A percentile compares a stretch with the other conserved stretches of the same genome.
Conservation (phyloP, 371 early-diverging fungal genomes). For the Rhizopus delemar region DNA sequence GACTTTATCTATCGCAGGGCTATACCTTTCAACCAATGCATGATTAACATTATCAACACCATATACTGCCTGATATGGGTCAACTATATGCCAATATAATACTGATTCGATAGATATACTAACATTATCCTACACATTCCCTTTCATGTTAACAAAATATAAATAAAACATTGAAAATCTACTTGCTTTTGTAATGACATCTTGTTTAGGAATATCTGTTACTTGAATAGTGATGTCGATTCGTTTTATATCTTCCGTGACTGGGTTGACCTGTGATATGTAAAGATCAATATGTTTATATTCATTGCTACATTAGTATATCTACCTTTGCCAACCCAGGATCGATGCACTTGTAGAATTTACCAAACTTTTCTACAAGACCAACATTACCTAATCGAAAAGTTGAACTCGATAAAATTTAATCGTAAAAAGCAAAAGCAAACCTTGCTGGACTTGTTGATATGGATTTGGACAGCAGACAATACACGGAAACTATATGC, state of each 20-base stretch:
- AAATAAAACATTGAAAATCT: too few species aligned
- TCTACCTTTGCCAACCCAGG: constrained; percentile 75
- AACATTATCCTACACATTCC: constrained; percentile 70
- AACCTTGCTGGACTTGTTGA: constrained; percentile 64
- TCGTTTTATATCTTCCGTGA: constrained; percentile 65
- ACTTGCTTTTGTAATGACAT: constrained; percentile 76
- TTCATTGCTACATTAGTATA: too few species aligned
- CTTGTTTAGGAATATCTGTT: constrained; percentile 70
- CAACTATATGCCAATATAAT: constrained; percentile 79
- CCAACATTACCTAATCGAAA: constrained; percentile 63
- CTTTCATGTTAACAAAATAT: background rate
- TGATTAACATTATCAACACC: constrained; percentile 70
- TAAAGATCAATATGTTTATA: background rate
- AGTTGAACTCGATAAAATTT: background rate
- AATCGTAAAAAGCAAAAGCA: background rate
- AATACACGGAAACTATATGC: constrained; percentile 39
- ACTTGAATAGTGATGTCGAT: constrained; percentile 82
- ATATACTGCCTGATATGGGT: constrained; percentile 81
- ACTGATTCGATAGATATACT: constrained; percentile 81
- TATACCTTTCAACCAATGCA: constrained; percentile 76
- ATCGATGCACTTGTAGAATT: constrained; percentile 84
- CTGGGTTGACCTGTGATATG: constrained; percentile 61
- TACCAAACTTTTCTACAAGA: constrained; percentile 77
- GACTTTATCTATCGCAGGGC: background rate
- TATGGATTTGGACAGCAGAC: constrained; percentile 81